These are phyloP conservation scores for Luvunga scandens DNA, from an alignment of 345 rosid genomes.

Conservation along the genomic window DNA sequence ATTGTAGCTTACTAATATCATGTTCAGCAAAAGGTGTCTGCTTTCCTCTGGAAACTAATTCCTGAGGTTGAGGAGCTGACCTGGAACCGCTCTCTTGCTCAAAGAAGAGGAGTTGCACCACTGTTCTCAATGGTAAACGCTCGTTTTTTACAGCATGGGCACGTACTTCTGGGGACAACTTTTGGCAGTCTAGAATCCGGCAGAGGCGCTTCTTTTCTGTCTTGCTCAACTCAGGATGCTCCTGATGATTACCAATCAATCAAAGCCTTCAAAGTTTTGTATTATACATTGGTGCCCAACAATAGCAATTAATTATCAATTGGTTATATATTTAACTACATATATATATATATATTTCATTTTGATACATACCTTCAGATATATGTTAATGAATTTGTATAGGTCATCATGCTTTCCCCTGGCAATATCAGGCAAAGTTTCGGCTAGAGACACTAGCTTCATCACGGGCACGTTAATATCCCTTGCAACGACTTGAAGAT, in stretches of 20 bases:
- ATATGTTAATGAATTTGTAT: conserved; percentile 81
- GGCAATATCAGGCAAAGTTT: conserved; percentile 65
- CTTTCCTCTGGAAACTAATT: conserved; percentile 26
- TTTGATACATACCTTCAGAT: conserved; percentile 63
- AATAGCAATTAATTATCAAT: not conserved
- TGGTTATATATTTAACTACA: not conserved
- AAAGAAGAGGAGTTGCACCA: conserved; percentile 88
- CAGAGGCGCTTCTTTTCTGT: conserved; percentile 78
- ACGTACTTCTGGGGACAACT: conserved; percentile 78
- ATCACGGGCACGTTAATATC: conserved; percentile 62
- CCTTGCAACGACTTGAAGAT: conserved; percentile 71
- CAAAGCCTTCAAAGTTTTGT: not conserved
- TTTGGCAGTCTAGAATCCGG: conserved; percentile 87
- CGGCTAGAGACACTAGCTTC: conserved; percentile 62
- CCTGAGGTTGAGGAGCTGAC: conserved; percentile 11
- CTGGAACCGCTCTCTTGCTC: conserved; percentile 68
- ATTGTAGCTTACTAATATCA: conserved; percentile 23
- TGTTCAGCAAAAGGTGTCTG: conserved; percentile 15
- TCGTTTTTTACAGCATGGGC: conserved; percentile 94
- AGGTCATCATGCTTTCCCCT: conserved; percentile 76
- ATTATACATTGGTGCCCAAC: not conserved
- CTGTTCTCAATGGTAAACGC: conserved; percentile 87
- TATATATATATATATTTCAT: too few species aligned
- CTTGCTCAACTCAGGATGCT: conserved; percentile 83
- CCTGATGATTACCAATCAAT: conserved; percentile 51